Evolutionary conservation across 148 eudicot species (phyloP).

Genomic region (Fallopia convolvulus): DNA sequence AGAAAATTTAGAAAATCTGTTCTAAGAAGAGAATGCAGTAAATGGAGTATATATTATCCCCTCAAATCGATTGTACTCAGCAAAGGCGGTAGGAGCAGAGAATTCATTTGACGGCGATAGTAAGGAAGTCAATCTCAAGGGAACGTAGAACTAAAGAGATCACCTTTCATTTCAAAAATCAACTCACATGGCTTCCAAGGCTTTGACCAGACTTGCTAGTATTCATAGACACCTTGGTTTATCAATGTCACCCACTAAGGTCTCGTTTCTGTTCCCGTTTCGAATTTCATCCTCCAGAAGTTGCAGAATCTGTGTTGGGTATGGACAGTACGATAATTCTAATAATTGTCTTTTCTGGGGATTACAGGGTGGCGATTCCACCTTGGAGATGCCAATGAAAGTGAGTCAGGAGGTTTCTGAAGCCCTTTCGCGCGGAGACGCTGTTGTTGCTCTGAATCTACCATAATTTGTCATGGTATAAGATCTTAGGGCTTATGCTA

Average conservation of each 20-base stretch:
- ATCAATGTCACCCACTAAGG: constrained; percentile 7
- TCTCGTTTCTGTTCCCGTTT: not conserved
- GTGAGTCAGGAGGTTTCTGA: constrained; percentile 59
- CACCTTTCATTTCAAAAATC: not conserved
- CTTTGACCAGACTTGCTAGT: constrained; percentile 40
- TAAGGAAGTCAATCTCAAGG: not conserved
- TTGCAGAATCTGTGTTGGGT: not conserved
- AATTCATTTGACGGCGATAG: not conserved
- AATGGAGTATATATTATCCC: no score
- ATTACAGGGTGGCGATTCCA: constrained; percentile 7
- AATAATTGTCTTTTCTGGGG: not conserved
- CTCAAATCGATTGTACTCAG: not conserved
- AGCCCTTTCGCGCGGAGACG: constrained; percentile 63
- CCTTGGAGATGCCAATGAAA: constrained; percentile 31
- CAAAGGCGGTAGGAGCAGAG: not conserved
- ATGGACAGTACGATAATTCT: not conserved
- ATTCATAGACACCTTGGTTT: constrained; percentile 43
- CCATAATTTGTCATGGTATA: constrained; percentile 88
- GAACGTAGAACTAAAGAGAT: not conserved
- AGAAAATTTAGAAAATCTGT: no score
- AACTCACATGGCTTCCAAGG: constrained; percentile 35
- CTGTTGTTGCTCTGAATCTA: constrained; percentile 89
- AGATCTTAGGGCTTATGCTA: not conserved
- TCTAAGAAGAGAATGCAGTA: no score
- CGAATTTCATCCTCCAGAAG: not conserved